These are phyloP conservation scores for Thelonectria rubi DNA, from an alignment of 2,329 filamentous ascomycete species.

Conservation along the genomic window DNA sequence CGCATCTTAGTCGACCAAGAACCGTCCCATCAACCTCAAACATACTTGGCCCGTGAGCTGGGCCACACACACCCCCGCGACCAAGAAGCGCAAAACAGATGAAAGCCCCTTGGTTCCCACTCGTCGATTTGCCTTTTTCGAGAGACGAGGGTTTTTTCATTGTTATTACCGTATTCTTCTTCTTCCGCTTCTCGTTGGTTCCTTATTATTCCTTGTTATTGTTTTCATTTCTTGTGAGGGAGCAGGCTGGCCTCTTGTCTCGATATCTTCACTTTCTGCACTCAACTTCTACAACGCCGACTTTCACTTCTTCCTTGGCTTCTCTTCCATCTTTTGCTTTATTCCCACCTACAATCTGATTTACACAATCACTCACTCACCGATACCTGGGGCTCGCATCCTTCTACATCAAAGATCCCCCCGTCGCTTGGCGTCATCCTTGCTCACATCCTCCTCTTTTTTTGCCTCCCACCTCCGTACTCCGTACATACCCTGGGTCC, in stretches of 20 bases:
- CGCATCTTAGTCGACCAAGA: conserved; percentile 32
- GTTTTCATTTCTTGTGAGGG: conserved; percentile 2
- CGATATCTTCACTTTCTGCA: not conserved
- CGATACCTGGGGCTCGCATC: conserved; percentile 28
- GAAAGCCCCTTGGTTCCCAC: conserved; percentile 25
- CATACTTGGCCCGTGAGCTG: conserved; percentile 43
- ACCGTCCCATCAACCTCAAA: conserved; percentile 64
- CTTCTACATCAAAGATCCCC: conserved; percentile 33
- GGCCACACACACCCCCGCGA: conserved; percentile 17
- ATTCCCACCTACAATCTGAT: not conserved
- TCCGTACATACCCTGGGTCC: conserved; percentile 27
- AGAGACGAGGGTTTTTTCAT: conserved; percentile 1
- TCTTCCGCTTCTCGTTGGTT: conserved; percentile 4
- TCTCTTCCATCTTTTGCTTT: not conserved
- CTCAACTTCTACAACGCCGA: not conserved
- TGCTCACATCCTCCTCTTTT: conserved; percentile 24
- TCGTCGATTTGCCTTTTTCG: conserved; percentile 4
- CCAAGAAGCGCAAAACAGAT: conserved; percentile 21
- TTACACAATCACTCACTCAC: not conserved
- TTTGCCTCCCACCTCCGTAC: conserved; percentile 30
- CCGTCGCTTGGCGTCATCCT: conserved; percentile 37
- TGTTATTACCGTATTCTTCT: not conserved
- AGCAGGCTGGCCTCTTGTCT: conserved; percentile 16
- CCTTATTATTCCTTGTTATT: not conserved
- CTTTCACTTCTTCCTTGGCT: not conserved